These are phyloP conservation scores for Saccharomyces hybrid DNA, from an alignment of 1,139 yeast genomes.

Conservation along the genomic window DNA sequence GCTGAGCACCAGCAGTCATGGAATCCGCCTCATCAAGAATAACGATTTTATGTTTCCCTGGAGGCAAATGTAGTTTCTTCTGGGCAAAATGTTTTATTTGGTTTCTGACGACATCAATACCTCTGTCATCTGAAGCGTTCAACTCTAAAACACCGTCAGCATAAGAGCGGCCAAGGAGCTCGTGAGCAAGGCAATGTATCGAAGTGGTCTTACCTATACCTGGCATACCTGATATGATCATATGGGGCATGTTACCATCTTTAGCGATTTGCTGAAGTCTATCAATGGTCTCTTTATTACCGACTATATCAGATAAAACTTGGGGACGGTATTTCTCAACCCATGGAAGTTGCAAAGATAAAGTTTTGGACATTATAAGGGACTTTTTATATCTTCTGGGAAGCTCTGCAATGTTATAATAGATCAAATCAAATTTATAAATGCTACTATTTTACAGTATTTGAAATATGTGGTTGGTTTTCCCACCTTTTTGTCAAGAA, in stretches of 20 bases:
- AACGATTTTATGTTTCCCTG: constrained; percentile 78
- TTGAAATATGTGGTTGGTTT: not conserved
- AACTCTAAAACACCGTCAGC: constrained; percentile 83
- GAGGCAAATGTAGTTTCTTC: constrained; percentile 69
- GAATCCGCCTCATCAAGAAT: constrained; percentile 94
- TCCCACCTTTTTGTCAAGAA: not conserved
- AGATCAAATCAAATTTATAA: not conserved
- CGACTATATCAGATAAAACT: constrained; percentile 75
- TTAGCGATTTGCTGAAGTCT: constrained; percentile 75
- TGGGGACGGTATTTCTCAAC: constrained; percentile 93
- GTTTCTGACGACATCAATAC: constrained; percentile 89
- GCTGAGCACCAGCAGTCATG: constrained; percentile 92
- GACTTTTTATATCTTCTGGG: not conserved
- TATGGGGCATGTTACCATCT: constrained; percentile 96
- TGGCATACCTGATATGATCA: constrained; percentile 89
- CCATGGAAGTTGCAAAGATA: constrained; percentile 45
- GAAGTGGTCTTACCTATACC: constrained; percentile 98
- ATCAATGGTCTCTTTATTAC: constrained; percentile 84
- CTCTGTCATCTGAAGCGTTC: constrained; percentile 95
- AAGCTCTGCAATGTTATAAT: not conserved
- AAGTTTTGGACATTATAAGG: constrained; percentile 13
- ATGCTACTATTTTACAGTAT: not conserved
- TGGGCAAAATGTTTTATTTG: constrained; percentile 94
- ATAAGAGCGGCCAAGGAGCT: constrained; percentile 66
- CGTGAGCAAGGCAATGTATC: constrained; percentile 81